Evolutionary conservation across 176 grass and related monocot species (phyloP), one percentile per base, ranked within the genome.

Genomic region (Triticum turgidum): DNA sequence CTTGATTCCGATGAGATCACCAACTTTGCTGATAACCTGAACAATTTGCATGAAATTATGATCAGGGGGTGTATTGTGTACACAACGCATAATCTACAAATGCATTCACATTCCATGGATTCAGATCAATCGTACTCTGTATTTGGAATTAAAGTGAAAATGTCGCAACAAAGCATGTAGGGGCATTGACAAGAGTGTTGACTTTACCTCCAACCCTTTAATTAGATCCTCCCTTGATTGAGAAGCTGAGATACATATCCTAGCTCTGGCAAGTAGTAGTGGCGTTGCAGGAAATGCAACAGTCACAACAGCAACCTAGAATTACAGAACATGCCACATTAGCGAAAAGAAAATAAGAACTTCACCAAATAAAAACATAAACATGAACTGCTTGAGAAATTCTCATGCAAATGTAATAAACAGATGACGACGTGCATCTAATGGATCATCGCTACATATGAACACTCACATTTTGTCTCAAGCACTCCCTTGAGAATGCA

Each of bases 11-110:
- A 98, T 84, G 24, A 95, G 96, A 82, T 98, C 91, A 81, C 96
- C 96, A 84, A 98, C 91, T 92, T 98, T 95, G 89, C 93, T 98
- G 77, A 98, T 93, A 74, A 98, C 96, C 96, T 98, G 84, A 70
- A 87, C 29, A 88, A 45, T 82, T 70, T 18, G 44, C 6, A 72
- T 82, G 4, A 14, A 65, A 78, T 78, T 88, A 78, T 44, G 39
- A 25, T 33, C 44, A 34, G 27, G 27, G 15, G 45, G 69, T 34
- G 3, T n/a, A 49, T 54, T 34, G 20, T 22, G 33, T 24, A 79
- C 3, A 25, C 44, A 15, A 11, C 7, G 17, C 42, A 52, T 24
- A 52, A 76, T 49, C 44, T 25, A 76, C 15, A 62, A 62, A 70
- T 35, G 65, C 29, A 58, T 58, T 69, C 29, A 71, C 51, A 82